Percentiles rank a stretch among this genome's conserved stretches.
phyloP scores from a whole-genome alignment of 169 alveolate species.

The Plasmodium ovale region DNA sequence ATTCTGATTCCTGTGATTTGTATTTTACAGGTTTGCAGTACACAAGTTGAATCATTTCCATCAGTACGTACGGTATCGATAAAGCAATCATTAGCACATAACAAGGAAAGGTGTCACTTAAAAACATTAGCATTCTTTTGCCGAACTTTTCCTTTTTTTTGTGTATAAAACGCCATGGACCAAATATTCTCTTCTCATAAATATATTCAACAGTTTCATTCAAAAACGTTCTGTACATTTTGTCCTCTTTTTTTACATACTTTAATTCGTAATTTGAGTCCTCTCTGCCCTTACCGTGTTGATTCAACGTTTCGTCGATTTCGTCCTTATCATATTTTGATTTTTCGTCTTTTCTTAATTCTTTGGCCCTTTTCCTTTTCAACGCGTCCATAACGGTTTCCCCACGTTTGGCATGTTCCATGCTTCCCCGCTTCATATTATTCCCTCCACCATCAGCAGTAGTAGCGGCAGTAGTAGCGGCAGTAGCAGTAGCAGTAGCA shows the following conservation, averaged over 20 bases:
- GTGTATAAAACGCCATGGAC: conserved; percentile 70
- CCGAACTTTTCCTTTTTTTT: conserved; percentile 45
- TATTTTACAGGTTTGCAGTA: conserved; percentile 58
- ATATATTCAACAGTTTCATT: conserved; percentile 69
- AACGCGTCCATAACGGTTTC: not conserved
- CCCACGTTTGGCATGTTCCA: not conserved
- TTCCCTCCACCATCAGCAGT: not conserved
- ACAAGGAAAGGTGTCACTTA: conserved; percentile 70
- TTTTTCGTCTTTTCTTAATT: not conserved
- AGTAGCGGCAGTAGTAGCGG: not conserved
- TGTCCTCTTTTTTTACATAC: conserved; percentile 20
- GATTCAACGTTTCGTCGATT: not conserved
- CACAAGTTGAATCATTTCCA: conserved; percentile 50
- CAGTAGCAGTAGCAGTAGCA: not conserved
- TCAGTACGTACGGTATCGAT: conserved; percentile 44
- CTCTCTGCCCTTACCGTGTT: not conserved
- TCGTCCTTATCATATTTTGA: not conserved
- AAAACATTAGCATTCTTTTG: conserved; percentile 23
- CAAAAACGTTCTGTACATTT: conserved; percentile 25
- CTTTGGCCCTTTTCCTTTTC: conserved; percentile 1
- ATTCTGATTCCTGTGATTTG: conserved; percentile 41
- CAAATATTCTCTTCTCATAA: conserved; percentile 60
- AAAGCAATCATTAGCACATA: conserved; percentile 28
- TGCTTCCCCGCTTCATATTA: not conserved
- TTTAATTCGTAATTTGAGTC: conserved; percentile 26